Base-by-base conservation (phyloP, 176 grass and related monocot genomes). In the Triticum dicoccoides region DNA sequence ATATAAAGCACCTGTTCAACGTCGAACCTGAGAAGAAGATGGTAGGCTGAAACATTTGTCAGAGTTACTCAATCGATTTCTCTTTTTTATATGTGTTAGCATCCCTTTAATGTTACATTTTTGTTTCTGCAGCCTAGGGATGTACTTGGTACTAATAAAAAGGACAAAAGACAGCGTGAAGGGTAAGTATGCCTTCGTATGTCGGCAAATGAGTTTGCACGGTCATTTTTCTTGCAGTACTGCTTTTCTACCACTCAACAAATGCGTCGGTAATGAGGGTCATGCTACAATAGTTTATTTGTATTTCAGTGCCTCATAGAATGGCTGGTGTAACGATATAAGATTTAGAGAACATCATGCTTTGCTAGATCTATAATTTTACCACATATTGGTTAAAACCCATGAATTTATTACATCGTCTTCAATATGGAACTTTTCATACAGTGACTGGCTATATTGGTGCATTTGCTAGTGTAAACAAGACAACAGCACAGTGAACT, bases 1-100 rank as follows among this genome's bases (percentile, higher is more conserved):
- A 99, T 89, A 74, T 99, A 74, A 99, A 96, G 77, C 92, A 99
- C 71, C 73, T 96, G 65, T 99, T 99, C 80, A 91, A 89, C 86
- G 93, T 92, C 9, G 90, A 79, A 78, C 77, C 67, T 23, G 97
- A 98, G 52, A 85, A 78, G 15, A 86, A 45, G 42, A 96, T 86
- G 92, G 96, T 94, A 85, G 5, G 23, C 49, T 71, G 54, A 68
- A 12, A 6, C 79, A 83, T 83, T 25, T 86, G 25, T 82, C 27
- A 41, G 12, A 6, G 21, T 77, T 77, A 38, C 61, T 6, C 66
- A 18, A 15, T 58, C 11, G 24, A 13, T 76, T 66, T 67, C 44
- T 45, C 8, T 47, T 6, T 63, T 83, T 80, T 6, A 30, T 49
- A 32, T 80, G 35, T 76, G 39, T 24, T 42, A 84, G 23, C 67